Conservation (phyloP, 306 rosid genomes). For the Fagus sylvatica region DNA sequence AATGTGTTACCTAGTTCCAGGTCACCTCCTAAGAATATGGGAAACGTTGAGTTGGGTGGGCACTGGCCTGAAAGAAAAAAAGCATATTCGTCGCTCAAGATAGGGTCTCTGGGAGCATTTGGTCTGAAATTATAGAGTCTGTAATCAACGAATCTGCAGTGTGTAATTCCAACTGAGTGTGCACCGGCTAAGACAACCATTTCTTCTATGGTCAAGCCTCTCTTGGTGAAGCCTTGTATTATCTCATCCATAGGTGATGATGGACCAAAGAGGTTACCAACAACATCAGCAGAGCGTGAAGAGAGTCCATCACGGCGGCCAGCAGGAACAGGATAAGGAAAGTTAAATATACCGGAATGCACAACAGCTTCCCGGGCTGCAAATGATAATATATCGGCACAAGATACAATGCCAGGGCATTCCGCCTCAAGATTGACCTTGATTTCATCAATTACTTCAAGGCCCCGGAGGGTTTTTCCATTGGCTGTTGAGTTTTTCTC, state of each 20-base stretch:
- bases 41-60: background rate
- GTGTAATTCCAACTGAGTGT: conserved; percentile 61
- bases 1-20: background rate
- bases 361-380: conserved; percentile 38
- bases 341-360: conserved; percentile 32
- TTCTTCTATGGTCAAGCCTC: conserved; percentile 46
- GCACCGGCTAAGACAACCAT: conserved; percentile 54
- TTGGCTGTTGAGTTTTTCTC: conserved; percentile 56
- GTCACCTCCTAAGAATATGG: background rate
- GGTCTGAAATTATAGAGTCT: conserved; percentile 29
- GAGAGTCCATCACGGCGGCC: conserved; percentile 55
- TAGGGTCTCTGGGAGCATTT: conserved; percentile 31
- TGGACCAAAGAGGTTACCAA: conserved; percentile 38
- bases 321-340: background rate
- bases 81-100: background rate
- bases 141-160: conserved; percentile 36
- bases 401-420: conserved; percentile 63
- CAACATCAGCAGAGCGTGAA: conserved; percentile 41
- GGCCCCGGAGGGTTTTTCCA: conserved; percentile 40
- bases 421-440: conserved; percentile 45
- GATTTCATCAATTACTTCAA: conserved; percentile 54
- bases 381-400: conserved; percentile 60
- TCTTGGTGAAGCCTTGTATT: conserved; percentile 23
- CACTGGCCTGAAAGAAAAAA: conserved; percentile 29
- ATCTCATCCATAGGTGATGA: conserved; percentile 20